Percentiles rank a stretch among this genome's conserved stretches.
These are phyloP conservation scores for Chlorella sp. DNA, from an alignment of 139 green algal genomes.

Conservation along the genomic window DNA sequence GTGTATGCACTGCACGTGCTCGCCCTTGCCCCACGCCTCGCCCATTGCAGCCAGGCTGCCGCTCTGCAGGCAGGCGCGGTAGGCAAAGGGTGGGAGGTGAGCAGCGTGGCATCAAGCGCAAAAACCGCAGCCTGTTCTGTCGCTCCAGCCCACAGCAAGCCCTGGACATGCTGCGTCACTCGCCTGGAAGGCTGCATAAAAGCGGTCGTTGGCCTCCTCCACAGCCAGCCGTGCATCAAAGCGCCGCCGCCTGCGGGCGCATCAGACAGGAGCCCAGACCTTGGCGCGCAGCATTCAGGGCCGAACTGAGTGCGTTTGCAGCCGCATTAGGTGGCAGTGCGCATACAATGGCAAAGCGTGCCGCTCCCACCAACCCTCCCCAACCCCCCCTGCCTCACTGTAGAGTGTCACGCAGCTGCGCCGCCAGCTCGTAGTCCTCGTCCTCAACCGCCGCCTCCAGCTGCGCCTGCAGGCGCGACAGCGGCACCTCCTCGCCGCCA, in stretches of 20 bases:
- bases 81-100: neutral
- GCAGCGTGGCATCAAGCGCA: neutral
- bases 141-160: neutral
- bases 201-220: constrained; percentile 80
- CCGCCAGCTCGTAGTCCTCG: constrained; percentile 69
- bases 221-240: constrained; percentile 70
- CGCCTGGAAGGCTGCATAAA: constrained; percentile 81
- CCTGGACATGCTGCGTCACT: neutral
- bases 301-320: neutral
- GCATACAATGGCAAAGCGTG: neutral
- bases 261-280: too few relatives aligned
- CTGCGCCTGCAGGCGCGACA: constrained; percentile 23
- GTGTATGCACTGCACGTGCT: constrained; percentile 89
- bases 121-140: neutral
- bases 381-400: constrained; percentile 27
- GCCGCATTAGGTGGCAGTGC: neutral
- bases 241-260: constrained; percentile 32
- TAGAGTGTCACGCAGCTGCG: constrained; percentile 61
- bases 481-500: neutral
- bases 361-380: neutral
- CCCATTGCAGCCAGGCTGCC: constrained; percentile 77
- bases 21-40: constrained; percentile 74
- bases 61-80: constrained; percentile 21
- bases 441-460: constrained; percentile 56
- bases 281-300: neutral